phyloP scores from a whole-genome alignment of 305 asterid species.

The Fraxinus platypoda region DNA sequence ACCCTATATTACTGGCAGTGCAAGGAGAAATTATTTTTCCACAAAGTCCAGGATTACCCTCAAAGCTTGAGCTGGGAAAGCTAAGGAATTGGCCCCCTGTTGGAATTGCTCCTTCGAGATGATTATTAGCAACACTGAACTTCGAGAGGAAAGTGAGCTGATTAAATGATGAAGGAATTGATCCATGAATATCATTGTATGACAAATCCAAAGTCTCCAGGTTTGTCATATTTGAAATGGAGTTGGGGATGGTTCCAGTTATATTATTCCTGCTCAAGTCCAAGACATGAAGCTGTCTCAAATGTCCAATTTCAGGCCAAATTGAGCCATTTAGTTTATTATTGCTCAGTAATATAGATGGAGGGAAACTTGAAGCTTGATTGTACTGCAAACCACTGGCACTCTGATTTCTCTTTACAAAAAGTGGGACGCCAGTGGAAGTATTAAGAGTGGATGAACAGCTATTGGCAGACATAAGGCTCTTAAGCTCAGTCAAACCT shows the following conservation, averaged over 20 bases:
- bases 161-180: not conserved
- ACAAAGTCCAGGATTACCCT: constrained; percentile 67
- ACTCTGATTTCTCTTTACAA: constrained; percentile 80
- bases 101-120: constrained; percentile 73
- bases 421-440: constrained; percentile 70
- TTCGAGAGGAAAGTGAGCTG: constrained; percentile 5
- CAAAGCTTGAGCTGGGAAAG: constrained; percentile 43
- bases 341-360: constrained; percentile 19
- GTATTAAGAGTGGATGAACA: constrained; percentile 26
- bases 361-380: not conserved
- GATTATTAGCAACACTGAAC: constrained; percentile 67
- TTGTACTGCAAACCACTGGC: constrained; percentile 32
- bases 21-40: constrained; percentile 66
- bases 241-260: constrained; percentile 41
- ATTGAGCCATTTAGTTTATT: constrained; percentile 64
- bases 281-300: constrained; percentile 29
- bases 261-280: constrained; percentile 75
- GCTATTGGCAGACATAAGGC: not conserved
- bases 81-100: constrained; percentile 84
- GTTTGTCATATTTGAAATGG: not conserved
- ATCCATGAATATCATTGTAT: constrained; percentile 46
- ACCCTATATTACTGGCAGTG: constrained; percentile 24
- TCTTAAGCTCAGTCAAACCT: constrained; percentile 40
- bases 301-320: constrained; percentile 64
- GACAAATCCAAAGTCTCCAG: constrained; percentile 61